These are phyloP conservation scores for Endothia cerciana DNA, from an alignment of 2,329 filamentous ascomycete species.

Conservation along the genomic window DNA sequence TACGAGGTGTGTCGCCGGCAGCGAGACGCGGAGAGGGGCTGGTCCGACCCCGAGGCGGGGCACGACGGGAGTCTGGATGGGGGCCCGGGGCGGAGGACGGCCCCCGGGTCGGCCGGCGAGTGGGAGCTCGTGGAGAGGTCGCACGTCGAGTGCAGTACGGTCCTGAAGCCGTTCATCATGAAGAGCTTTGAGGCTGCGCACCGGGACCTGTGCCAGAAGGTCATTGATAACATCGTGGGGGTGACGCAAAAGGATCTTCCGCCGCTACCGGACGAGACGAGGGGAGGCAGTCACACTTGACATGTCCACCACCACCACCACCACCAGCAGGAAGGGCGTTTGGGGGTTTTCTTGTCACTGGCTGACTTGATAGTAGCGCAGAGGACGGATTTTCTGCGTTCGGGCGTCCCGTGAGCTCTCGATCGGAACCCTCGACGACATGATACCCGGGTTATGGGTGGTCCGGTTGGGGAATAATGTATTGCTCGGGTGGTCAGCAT, in stretches of 20 bases:
- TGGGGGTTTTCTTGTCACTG: not conserved
- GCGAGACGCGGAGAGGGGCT: not conserved
- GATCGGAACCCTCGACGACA: too few species aligned
- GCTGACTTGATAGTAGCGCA: not conserved
- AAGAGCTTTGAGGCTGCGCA: slow-evolving; percentile 38
- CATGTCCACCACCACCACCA: too few species aligned
- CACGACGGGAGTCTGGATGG: too few species aligned
- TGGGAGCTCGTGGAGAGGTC: slow-evolving; percentile 42
- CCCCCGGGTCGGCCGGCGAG: slow-evolving; percentile 23
- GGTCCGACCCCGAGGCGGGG: too few species aligned
- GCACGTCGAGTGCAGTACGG: slow-evolving; percentile 38
- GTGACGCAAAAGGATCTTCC: slow-evolving; percentile 23
- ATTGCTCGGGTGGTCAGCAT: too few species aligned
- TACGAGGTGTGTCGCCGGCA: slow-evolving; percentile 36
- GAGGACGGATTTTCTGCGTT: not conserved
- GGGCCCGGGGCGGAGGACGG: not conserved
- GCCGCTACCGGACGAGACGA: not conserved
- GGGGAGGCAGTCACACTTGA: not conserved
- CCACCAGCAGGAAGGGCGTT: not conserved
- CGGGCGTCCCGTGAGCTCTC: too few species aligned
- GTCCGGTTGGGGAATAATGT: too few species aligned
- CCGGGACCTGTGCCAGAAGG: slow-evolving; percentile 38
- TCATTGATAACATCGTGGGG: slow-evolving; percentile 35
- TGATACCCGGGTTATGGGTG: too few species aligned
- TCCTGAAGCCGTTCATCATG: slow-evolving; percentile 42